Conservation (phyloP, 2,329 filamentous ascomycete genomes). For the Neoscytalidium dimidiatum region DNA sequence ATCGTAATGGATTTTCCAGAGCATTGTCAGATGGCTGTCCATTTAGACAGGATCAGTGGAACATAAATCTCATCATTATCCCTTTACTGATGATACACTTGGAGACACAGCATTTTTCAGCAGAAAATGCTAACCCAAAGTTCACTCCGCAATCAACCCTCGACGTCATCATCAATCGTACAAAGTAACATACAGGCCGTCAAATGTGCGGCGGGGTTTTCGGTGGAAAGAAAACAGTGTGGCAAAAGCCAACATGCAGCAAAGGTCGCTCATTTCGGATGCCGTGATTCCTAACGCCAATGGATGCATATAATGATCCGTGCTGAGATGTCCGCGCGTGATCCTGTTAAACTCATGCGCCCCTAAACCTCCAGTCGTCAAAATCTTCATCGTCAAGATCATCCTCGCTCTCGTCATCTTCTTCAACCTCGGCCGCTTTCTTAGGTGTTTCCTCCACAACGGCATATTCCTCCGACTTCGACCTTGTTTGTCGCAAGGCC, state of each 20-base stretch:
- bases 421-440: slow-evolving; percentile 20
- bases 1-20: no score
- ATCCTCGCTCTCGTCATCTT: slow-evolving; percentile 38
- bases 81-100: no score
- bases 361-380: slow-evolving; percentile 38
- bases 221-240: not conserved
- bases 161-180: not conserved
- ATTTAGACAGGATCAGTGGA: no score
- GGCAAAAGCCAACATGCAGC: slow-evolving; percentile 6
- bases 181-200: not conserved
- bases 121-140: no score
- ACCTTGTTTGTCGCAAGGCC: slow-evolving; percentile 35
- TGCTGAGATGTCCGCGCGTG: no score
- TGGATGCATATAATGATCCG: not conserved
- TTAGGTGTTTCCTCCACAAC: slow-evolving; percentile 19
- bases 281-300: not conserved
- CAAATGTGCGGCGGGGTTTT: not conserved
- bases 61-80: no score
- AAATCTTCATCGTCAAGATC: slow-evolving; percentile 35
- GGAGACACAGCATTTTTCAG: no score
- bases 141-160: not conserved
- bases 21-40: no score
- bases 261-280: slow-evolving; percentile 2
- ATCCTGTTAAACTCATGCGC: slow-evolving; percentile 30
- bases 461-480: slow-evolving; percentile 13